Evolutionary conservation across 257 asterid species (phyloP).

Genomic region (Ligustrum vulgare): DNA sequence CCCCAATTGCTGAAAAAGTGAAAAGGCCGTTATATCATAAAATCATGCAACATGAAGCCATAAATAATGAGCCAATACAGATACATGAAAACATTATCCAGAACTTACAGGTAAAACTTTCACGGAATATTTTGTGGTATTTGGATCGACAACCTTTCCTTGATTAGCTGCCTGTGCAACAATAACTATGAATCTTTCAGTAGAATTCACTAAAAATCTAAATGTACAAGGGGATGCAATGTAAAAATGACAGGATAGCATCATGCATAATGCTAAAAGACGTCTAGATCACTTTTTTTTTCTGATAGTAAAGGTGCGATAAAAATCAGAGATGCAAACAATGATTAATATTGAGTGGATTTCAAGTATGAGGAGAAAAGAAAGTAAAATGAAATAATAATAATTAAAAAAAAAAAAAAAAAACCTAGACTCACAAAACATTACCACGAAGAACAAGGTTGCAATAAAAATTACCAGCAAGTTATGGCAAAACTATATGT

Average conservation of each 20-base stretch:
- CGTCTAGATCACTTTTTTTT: background rate
- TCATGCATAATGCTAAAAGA: background rate
- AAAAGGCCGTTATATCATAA: background rate
- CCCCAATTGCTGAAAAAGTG: background rate
- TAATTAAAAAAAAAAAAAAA: background rate
- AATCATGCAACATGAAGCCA: background rate
- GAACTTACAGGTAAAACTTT: conserved; percentile 84
- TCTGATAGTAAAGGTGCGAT: background rate
- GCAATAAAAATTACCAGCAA: background rate
- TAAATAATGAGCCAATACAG: background rate
- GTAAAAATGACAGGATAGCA: background rate
- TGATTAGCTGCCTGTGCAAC: conserved; percentile 59
- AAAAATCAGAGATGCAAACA: background rate
- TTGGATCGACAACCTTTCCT: conserved; percentile 71
- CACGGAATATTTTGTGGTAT: conserved; percentile 68
- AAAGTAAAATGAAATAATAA: background rate
- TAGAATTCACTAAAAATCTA: background rate
- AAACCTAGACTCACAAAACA: background rate
- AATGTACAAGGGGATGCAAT: background rate
- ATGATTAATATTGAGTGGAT: background rate
- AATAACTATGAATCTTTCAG: conserved; percentile 8
- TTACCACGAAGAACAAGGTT: background rate
- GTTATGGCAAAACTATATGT: no score
- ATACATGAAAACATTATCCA: conserved; percentile 4
- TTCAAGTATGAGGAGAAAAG: background rate